phyloP scores from a whole-genome alignment of 2,329 filamentous ascomycete species.

The Nemania bipapillata region DNA sequence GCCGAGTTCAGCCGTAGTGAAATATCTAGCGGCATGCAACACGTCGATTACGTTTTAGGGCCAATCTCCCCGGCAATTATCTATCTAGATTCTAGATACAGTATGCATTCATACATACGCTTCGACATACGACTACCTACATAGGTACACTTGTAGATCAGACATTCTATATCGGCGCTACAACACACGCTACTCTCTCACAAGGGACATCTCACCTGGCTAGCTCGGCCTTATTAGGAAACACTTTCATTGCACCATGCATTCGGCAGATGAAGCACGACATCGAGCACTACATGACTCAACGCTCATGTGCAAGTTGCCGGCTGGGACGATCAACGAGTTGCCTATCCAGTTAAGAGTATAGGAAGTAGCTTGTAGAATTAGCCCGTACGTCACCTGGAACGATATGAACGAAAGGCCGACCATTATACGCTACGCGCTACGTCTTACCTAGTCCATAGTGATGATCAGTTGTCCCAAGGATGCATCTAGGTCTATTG shows the following conservation, averaged over 20 bases:
- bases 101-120: not conserved
- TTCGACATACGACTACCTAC: not conserved
- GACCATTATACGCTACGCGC: not conserved
- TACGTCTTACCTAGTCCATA: not conserved
- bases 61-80: not conserved
- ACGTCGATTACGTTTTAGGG: not conserved
- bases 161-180: not conserved
- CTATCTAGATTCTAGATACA: no score
- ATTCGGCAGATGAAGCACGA: constrained; percentile 20
- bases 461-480: constrained; percentile 2
- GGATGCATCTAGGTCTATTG: not conserved
- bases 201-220: not conserved
- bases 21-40: constrained; percentile 16
- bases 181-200: not conserved
- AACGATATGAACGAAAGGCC: not conserved
- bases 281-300: constrained; percentile 3
- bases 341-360: not conserved
- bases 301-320: constrained; percentile 2
- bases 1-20: not conserved
- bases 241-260: constrained; percentile 14
- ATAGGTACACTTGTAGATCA: not conserved
- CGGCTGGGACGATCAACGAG: not conserved
- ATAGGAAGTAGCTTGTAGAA: constrained; percentile 12
- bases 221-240: not conserved
- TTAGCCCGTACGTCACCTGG: constrained; percentile 20